Evolutionary conservation across 306 rosid species (phyloP).

Genomic region (Castanopsis chinensis): DNA sequence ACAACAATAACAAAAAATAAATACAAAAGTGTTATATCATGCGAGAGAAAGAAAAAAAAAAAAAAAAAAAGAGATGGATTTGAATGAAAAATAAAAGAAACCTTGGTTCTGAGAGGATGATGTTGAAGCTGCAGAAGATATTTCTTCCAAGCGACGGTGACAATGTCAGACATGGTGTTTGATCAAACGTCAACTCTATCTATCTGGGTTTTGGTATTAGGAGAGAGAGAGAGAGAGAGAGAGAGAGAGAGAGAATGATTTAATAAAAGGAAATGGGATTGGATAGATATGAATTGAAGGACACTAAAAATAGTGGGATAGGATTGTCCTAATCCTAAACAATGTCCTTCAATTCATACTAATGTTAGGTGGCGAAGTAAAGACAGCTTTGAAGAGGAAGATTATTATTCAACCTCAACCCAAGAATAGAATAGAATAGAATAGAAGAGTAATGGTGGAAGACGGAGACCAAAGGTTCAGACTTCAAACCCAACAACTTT

Average conservation of each 20-base stretch:
- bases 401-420: no score
- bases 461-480: no score
- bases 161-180: conserved; percentile 63
- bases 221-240: conserved; percentile 9
- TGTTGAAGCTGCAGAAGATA: conserved; percentile 72
- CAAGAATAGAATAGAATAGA: no score
- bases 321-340: background rate
- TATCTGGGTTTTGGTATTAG: background rate
- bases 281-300: background rate
- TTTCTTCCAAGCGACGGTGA: conserved; percentile 56
- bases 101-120: conserved; percentile 95
- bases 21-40: background rate
- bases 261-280: background rate
- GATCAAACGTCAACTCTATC: conserved; percentile 26
- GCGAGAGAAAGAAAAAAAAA: no score
- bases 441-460: no score
- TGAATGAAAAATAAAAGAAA: conserved; percentile 17
- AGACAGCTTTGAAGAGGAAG: background rate
- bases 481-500: no score
- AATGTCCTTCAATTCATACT: no score
- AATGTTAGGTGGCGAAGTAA: conserved; percentile 3
- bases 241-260: background rate
- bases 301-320: background rate
- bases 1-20: background rate
- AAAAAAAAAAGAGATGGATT: background rate